Evolutionary conservation across 345 rosid species (phyloP).

Genomic region (Cardiospermum halicacabum): DNA sequence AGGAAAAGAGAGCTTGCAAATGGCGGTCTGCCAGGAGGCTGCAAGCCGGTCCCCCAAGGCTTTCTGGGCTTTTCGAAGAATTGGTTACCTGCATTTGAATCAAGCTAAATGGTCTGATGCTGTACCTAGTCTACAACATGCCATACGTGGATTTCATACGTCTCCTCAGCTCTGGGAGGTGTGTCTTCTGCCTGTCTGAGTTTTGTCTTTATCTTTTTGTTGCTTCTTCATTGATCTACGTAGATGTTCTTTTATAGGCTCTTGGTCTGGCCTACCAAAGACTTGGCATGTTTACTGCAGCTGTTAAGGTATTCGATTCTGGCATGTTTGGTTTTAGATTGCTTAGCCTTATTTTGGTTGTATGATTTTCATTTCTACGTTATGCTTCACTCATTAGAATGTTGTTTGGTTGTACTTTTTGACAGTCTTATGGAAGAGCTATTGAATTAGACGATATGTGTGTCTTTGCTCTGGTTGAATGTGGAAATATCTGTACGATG

Average conservation of each 20-base stretch:
- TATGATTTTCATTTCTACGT: neutral
- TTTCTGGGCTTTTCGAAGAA: conserved; percentile 85
- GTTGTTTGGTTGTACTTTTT: conserved; percentile 10
- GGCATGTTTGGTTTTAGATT: neutral
- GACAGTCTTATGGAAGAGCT: conserved; percentile 82
- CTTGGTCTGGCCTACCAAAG: conserved; percentile 90
- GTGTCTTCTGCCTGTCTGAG: conserved; percentile 19
- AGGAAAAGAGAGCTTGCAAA: conserved; percentile 70
- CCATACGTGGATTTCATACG: conserved; percentile 84
- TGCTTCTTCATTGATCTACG: conserved; percentile 7
- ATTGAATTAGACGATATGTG: conserved; percentile 74
- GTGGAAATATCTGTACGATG: conserved; percentile 86
- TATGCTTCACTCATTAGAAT: neutral
- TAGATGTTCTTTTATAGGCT: conserved; percentile 45
- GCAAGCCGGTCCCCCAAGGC: conserved; percentile 83
- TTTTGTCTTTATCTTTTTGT: neutral
- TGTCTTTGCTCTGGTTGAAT: conserved; percentile 70
- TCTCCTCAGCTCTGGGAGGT: conserved; percentile 91
- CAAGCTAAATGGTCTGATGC: conserved; percentile 84
- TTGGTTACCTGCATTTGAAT: conserved; percentile 81
- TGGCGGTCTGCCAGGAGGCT: conserved; percentile 69
- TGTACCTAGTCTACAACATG: conserved; percentile 85
- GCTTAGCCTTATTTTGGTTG: neutral
- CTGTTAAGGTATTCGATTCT: conserved; percentile 59
- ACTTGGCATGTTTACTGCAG: conserved; percentile 94